Base-by-base conservation (phyloP, 768 basidiomycete genomes). In the Psilocybe azurescens region DNA sequence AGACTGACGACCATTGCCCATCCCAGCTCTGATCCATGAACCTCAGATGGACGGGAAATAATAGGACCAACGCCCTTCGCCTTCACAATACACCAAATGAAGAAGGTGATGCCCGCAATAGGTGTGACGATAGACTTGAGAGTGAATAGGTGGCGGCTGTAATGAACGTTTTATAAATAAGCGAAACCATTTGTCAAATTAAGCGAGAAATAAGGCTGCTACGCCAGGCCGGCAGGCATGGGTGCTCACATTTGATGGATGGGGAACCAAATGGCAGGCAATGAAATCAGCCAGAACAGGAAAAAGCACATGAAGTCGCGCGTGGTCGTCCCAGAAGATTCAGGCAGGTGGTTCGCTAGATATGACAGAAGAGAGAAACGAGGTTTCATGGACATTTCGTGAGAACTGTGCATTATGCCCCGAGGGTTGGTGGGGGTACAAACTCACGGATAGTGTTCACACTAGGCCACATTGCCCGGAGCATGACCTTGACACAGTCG, bases 251-350 rank as follows among this genome's bases (percentile, higher is more conserved):
- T 89, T 69, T 89, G 83, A 78, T 94, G 91, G 52, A 93, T 86
- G 10, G 90, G 91, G 66, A 92, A 89, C 89, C 89, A 93, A 66
- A 93, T 88, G 16, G 88, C 87, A 8, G 90, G 91, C 32, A 94
- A 82, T 33, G 87, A 90, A 41, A 92, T 81, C 29, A 93, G 76
- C 89, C 91, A 94, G 80, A 94, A 95, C 60, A 95, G 79, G 81
- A 95, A 89, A 84, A 95, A 95, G 66, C 86, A 86, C 78, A 92
- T 77, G 66, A 89, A 91, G 75, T 91, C 86, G 56, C 84, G 82
- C n/a, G 89, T 88, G 58, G 81, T 89, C 33, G 86, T 93, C 48
- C 91, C 91, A 61, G 90, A 86, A 11, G 87, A 88, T 24, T 78
- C 81, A n/a, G 91, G 88, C 68, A 93, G 81, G 61, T 81, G 79